These are phyloP conservation scores for Ceratocystis diversiconidia DNA, from an alignment of 2,329 filamentous ascomycete species.

Conservation along the genomic window DNA sequence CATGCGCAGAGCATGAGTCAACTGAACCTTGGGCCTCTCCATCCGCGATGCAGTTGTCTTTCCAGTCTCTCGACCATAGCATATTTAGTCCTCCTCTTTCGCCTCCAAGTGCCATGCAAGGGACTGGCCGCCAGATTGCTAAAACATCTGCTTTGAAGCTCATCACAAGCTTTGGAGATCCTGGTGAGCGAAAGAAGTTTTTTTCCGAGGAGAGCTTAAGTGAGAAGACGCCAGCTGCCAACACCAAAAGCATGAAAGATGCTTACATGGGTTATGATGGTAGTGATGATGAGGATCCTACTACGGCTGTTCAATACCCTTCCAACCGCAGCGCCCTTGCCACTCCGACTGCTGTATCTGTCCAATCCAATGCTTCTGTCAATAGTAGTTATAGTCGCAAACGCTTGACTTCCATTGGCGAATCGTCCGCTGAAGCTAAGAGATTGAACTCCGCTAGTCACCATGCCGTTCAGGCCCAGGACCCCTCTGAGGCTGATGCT, in stretches of 20 bases:
- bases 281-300: conserved; percentile 50
- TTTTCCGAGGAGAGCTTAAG: conserved; percentile 39
- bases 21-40: conserved; percentile 81
- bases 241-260: conserved; percentile 26
- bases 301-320: conserved; percentile 54
- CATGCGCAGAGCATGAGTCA: conserved; percentile 74
- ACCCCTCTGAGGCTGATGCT: no score
- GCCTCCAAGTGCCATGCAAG: conserved; percentile 46
- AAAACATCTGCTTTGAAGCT: conserved; percentile 79
- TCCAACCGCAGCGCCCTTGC: conserved; percentile 54
- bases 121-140: conserved; percentile 48
- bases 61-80: conserved; percentile 38
- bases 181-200: conserved; percentile 48
- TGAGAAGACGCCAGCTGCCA: conserved; percentile 52
- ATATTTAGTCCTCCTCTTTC: conserved; percentile 60
- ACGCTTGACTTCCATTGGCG: conserved; percentile 65
- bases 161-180: conserved; percentile 73
- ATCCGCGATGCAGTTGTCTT: conserved; percentile 49
- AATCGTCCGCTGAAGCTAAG: conserved; percentile 25
- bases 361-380: conserved; percentile 32
- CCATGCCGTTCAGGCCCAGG: conserved; percentile 6
- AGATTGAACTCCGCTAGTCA: neutral
- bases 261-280: conserved; percentile 49
- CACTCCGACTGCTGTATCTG: conserved; percentile 29
- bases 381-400: conserved; percentile 42